Percentiles rank a stretch among this genome's conserved stretches.
These are phyloP conservation scores for Voacanga thouarsii DNA, from an alignment of 257 asterid genomes.

Conservation along the genomic window DNA sequence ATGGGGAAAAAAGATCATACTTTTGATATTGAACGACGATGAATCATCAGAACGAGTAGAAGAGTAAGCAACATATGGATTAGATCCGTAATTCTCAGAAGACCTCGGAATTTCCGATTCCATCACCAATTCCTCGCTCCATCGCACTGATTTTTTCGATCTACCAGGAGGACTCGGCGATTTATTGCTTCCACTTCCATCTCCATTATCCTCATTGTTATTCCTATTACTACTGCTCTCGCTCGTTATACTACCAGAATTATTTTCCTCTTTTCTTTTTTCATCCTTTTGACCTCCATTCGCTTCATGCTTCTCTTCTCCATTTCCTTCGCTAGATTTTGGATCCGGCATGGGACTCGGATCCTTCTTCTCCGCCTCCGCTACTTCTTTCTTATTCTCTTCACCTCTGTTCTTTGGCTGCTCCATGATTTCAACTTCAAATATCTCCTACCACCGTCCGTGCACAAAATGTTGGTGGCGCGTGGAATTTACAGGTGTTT, in stretches of 20 bases:
- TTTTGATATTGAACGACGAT: slow-evolving; percentile 66
- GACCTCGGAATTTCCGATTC: slow-evolving; percentile 54
- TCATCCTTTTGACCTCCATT: slow-evolving; percentile 21
- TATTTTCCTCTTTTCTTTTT: slow-evolving; percentile 21
- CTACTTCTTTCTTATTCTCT: slow-evolving; percentile 35
- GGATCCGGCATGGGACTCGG: slow-evolving; percentile 33
- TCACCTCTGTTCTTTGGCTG: slow-evolving; percentile 32
- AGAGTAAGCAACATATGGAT: slow-evolving; percentile 63
- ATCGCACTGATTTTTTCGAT: slow-evolving; percentile 75
- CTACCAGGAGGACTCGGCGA: slow-evolving; percentile 33
- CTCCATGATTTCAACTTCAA: slow-evolving; percentile 33
- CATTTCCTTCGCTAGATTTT: slow-evolving; percentile 26
- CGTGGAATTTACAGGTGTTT: slow-evolving; percentile 21
- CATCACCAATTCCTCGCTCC: slow-evolving; percentile 76
- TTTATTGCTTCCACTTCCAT: slow-evolving; percentile 16
- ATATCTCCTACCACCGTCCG: neutral
- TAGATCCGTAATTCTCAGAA: slow-evolving; percentile 47
- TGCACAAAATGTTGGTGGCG: slow-evolving; percentile 27
- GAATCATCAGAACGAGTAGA: slow-evolving; percentile 45
- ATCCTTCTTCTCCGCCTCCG: slow-evolving; percentile 33
- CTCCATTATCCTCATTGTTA: slow-evolving; percentile 22
- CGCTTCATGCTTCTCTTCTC: slow-evolving; percentile 6
- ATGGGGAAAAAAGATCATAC: slow-evolving; percentile 27
- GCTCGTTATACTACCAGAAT: slow-evolving; percentile 16
- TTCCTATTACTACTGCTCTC: slow-evolving; percentile 32